Evolutionary conservation across 73 alveolate species (phyloP), one percentile per base, ranked within the genome.

Genomic region (Paramecium primaurelia): DNA sequence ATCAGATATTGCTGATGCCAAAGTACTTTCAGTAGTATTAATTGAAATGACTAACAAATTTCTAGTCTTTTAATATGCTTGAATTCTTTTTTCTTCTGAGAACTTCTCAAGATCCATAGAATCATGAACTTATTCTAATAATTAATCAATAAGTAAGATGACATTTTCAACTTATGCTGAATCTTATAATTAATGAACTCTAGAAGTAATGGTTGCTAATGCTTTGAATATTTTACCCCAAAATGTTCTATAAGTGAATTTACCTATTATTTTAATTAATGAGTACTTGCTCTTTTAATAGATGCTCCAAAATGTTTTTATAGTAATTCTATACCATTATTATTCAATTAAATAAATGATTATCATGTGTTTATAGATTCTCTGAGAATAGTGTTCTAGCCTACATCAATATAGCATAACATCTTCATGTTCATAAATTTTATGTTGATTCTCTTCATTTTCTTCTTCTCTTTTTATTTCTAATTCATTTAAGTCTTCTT

Each of bases 181-280:
- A 28, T 80, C 75, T 11, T 34, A 25, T 18, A 80, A 49, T n/a
- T 25, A 34, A 25, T 80, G 34, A 22, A 49, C 49, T 45, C 91
- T 80, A 11, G 91, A 32, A 26, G 91, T 80, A 2, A 80, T 80
- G 1, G 91, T 80, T 4, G 91, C 91, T 58, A 80, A 80, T 7
- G 91, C 75, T 36, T 80, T 80, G 38, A 80, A 80, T 58, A 80
- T 22, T 25, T 80, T 80, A 22, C 91, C 91, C 91, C 91, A 80
- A 11, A 77, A 80, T 2, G 47, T 80, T 80, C 91, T 42, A 18
- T 80, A 49, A 25, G 75, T 26, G 32, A 80, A 80, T 49, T 80
- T 80, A 8, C 51, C 91, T 80, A 45, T 44, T 12, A n/a, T 11
- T 36, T 25, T 18, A 20, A 8, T 18, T 54, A 54, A 18, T n/a